These are phyloP conservation scores for Psilocybe cyanescens DNA, from an alignment of 768 basidiomycete species.

Conservation along the genomic window DNA sequence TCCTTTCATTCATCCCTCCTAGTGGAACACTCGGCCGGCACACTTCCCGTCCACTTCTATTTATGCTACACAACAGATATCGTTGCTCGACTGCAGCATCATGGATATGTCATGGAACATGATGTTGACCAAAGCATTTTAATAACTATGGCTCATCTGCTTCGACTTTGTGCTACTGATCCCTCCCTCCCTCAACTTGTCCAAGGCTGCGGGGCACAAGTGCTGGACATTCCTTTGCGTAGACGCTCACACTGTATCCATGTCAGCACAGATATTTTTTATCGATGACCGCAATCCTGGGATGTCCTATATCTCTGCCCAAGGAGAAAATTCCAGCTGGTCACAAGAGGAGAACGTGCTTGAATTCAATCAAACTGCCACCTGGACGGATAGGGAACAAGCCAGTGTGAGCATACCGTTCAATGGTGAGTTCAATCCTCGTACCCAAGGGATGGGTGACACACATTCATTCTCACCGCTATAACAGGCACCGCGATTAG, in stretches of 20 bases:
- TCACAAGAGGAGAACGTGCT: neutral
- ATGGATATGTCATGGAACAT: conserved; percentile 1
- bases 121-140: neutral
- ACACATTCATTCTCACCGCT: neutral
- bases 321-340: neutral
- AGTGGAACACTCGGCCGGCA: no score
- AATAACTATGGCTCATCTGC: neutral
- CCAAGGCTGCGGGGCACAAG: no score
- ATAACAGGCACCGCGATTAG: neutral
- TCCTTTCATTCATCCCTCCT: no score
- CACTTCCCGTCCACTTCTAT: no score
- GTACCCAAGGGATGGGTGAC: no score
- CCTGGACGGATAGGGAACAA: neutral
- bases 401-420: neutral
- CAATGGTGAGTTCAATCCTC: neutral
- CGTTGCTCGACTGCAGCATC: neutral
- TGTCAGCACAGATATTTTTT: neutral
- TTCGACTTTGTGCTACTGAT: neutral
- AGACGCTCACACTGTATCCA: neutral
- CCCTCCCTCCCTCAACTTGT: no score
- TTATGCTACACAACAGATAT: neutral
- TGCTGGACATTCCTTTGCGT: neutral
- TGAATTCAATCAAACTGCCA: neutral
- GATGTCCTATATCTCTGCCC: neutral
- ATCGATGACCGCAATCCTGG: neutral